These are phyloP conservation scores for Dactylellina haptotyla DNA, from an alignment of 2,329 filamentous ascomycete species.

Conservation along the genomic window DNA sequence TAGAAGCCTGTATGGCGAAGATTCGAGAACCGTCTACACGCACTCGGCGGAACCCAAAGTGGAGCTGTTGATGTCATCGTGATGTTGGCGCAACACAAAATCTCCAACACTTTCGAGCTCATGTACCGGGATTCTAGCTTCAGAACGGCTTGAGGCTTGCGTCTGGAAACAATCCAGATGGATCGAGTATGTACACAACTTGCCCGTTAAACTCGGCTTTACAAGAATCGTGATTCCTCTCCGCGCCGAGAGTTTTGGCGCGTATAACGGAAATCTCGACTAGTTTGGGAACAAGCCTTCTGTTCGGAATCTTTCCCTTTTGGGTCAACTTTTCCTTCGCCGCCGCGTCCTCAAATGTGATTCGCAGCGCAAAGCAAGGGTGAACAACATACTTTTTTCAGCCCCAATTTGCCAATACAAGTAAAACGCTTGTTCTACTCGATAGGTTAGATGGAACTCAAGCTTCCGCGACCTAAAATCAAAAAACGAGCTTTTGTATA, in stretches of 20 bases:
- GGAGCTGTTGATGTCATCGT: slow-evolving; percentile 45
- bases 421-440: too few species aligned
- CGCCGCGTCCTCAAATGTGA: slow-evolving; percentile 6
- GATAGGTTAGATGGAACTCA: too few species aligned
- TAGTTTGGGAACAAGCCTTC: neutral
- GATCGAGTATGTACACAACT: too few species aligned
- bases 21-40: slow-evolving; percentile 33
- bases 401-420: too few species aligned
- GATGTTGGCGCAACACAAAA: slow-evolving; percentile 35
- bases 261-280: slow-evolving; percentile 11
- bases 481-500: too few species aligned
- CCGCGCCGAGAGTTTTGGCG: neutral
- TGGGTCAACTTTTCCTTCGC: slow-evolving; percentile 20
- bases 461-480: too few species aligned
- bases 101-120: neutral
- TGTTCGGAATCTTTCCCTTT: slow-evolving; percentile 38
- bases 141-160: neutral
- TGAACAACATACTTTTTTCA: neutral
- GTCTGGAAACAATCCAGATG: too few species aligned
- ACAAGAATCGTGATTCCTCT: neutral
- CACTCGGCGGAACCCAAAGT: neutral
- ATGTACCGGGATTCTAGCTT: neutral
- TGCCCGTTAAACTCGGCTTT: too few species aligned
- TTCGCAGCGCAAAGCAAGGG: slow-evolving; percentile 1
- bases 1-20: too few species aligned